Conservation (phyloP, 2,329 filamentous ascomycete genomes). For the Aspergillus tubingensis region DNA sequence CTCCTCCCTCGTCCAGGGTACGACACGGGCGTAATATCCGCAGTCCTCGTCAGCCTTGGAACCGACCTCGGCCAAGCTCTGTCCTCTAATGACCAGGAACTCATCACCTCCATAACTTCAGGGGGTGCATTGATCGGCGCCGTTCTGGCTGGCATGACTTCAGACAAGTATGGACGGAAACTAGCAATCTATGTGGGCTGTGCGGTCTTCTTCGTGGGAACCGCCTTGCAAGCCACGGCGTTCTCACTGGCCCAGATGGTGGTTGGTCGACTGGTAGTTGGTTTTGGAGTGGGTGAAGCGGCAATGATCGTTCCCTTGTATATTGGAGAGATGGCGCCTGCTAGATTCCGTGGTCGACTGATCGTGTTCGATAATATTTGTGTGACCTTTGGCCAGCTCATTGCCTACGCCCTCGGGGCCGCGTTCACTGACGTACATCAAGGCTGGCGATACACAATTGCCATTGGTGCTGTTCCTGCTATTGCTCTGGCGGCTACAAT, state of each 20-base stretch:
- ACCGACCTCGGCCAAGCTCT: slow-evolving; percentile 41
- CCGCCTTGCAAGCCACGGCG: slow-evolving; percentile 36
- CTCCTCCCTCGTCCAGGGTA: slow-evolving; percentile 35
- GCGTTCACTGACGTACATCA: slow-evolving; percentile 42
- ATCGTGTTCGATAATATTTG: slow-evolving; percentile 6
- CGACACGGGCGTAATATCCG: slow-evolving; percentile 50
- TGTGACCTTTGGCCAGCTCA: slow-evolving; percentile 5
- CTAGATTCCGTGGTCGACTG: not conserved
- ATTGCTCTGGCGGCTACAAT: slow-evolving; percentile 49
- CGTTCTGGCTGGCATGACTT: slow-evolving; percentile 32
- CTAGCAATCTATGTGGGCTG: slow-evolving; percentile 27
- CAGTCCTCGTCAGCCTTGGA: slow-evolving; percentile 40
- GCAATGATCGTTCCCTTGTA: slow-evolving; percentile 48
- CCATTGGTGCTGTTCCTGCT: slow-evolving; percentile 48
- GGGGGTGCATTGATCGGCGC: slow-evolving; percentile 51
- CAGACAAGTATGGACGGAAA: slow-evolving; percentile 1
- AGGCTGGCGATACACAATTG: slow-evolving; percentile 56
- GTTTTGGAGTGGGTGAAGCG: slow-evolving; percentile 51
- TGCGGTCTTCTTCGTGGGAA: slow-evolving; percentile 42
- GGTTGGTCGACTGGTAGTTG: slow-evolving; percentile 50
- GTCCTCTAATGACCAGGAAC: slow-evolving; percentile 48
- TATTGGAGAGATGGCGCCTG: slow-evolving; percentile 5
- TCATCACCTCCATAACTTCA: slow-evolving; percentile 54
- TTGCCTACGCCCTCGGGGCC: slow-evolving; percentile 34
- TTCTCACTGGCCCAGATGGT: slow-evolving; percentile 46